Base-by-base conservation (phyloP, 208 protist genomes). In the Trypanosoma avium region DNA sequence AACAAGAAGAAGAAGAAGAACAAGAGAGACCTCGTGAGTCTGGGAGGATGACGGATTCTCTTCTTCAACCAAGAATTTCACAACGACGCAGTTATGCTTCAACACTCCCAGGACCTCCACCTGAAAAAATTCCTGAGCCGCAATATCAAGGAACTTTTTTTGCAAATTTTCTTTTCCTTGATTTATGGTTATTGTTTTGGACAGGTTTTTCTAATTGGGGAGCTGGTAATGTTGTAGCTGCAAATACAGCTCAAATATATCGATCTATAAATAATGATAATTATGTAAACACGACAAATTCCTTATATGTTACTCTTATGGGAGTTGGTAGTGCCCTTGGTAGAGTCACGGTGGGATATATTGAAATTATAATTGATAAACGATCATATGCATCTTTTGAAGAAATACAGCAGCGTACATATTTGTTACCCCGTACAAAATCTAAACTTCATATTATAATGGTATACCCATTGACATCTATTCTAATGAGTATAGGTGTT, bases 231-330 rank as follows among this genome's bases (percentile, higher is more conserved):
- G 71, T 92, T 30, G 80, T 92, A 56, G 27, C 75, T n/a, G 70
- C 77, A 67, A 92, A 92, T 62, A 69, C 75, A 0, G 77, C 86
- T 24, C 86, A 92, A 64, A 84, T 92, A 55, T 92, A 92, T 64
- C 77, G 81, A 57, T 79, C 72, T 15, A 77, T 64, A 21, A 90
- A 87, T 73, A 29, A 77, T 21, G 75, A 75, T 42, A 55, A 59
- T 9, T 85, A 80, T 55, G 61, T 77, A 19, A 29, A 55, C 24
- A 66, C 69, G 12, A 60, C 50, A 1, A 62, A 73, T 10, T 64
- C 82, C 35, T 65, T 86, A 54, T 83, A 81, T 67, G 47, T 75
- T 1, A 73, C 77, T 27, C 65, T 88, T 33, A 85, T 84, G 46
- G 78, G 77, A 35, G 70, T 91, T 17, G 84, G 78, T 27, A 86